These are phyloP conservation scores for Diversispora epigaea DNA, from an alignment of 192 early-diverging fungal species.

Conservation along the genomic window DNA sequence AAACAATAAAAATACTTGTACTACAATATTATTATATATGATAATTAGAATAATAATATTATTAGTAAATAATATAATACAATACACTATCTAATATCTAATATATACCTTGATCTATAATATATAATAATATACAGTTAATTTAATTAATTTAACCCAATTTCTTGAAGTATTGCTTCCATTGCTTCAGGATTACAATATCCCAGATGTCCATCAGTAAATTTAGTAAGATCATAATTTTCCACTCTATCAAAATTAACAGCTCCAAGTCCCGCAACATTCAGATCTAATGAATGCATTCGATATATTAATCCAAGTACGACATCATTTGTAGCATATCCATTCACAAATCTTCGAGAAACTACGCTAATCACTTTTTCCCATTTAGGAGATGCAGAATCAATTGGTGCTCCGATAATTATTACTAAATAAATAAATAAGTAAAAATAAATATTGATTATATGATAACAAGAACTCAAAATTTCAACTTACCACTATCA, in stretches of 20 bases:
- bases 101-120: too few species aligned
- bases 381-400: constrained; percentile 47
- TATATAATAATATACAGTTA: background rate
- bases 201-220: constrained; percentile 50
- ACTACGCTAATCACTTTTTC: constrained; percentile 41
- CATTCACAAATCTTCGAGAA: constrained; percentile 52
- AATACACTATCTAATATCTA: too few species aligned
- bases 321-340: constrained; percentile 54
- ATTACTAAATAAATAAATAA: constrained; percentile 39
- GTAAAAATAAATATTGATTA: background rate
- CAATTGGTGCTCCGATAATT: constrained; percentile 55
- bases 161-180: constrained; percentile 9
- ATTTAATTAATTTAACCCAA: constrained; percentile 14
- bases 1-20: too few species aligned
- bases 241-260: constrained; percentile 43
- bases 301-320: constrained; percentile 54
- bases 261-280: constrained; percentile 50
- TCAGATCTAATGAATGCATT: constrained; percentile 48
- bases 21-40: too few species aligned
- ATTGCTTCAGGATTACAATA: constrained; percentile 39
- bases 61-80: too few species aligned
- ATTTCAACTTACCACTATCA: constrained; percentile 45
- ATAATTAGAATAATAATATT: too few species aligned
- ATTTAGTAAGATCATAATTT: constrained; percentile 49
- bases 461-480: background rate